phyloP scores from a whole-genome alignment of 805 yeast species.

The Wickerhamiella kurtzmanii region DNA sequence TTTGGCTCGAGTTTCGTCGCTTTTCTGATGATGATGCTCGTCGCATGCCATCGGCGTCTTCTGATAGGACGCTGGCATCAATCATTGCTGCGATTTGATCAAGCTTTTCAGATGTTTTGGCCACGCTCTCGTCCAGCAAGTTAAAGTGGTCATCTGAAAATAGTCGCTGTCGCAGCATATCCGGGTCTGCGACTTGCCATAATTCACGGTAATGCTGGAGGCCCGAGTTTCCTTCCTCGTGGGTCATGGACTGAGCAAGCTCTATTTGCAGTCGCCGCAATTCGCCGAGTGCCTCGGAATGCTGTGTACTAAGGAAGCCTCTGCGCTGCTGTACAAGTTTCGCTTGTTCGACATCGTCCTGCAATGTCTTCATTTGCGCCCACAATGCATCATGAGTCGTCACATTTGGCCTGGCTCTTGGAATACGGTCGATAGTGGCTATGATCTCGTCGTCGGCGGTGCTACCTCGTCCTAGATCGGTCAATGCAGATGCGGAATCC shows the following conservation, averaged over 20 bases:
- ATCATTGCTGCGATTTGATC: conserved; percentile 37
- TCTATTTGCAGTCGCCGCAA: conserved; percentile 45
- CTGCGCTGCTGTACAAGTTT: conserved; percentile 22
- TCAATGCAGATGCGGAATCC: background rate
- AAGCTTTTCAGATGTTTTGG: conserved; percentile 35
- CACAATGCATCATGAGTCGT: conserved; percentile 66
- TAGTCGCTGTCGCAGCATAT: conserved; percentile 25
- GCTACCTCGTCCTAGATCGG: background rate
- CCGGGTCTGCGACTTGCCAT: conserved; percentile 18
- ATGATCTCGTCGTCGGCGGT: background rate
- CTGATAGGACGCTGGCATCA: conserved; percentile 18
- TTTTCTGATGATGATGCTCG: background rate
- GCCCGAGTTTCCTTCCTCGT: conserved; percentile 20
- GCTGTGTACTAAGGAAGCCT: conserved; percentile 31
- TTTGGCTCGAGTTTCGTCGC: background rate
- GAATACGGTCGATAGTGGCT: conserved; percentile 32
- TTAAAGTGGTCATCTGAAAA: conserved; percentile 41
- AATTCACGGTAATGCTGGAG: conserved; percentile 25
- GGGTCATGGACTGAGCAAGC: conserved; percentile 31
- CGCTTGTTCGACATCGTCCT: conserved; percentile 58
- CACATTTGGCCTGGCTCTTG: conserved; percentile 43
- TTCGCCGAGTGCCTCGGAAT: conserved; percentile 37
- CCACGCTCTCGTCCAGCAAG: conserved; percentile 37
- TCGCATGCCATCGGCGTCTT: background rate
- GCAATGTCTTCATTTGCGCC: conserved; percentile 77